Percentiles rank a stretch among this genome's conserved stretches.
Evolutionary conservation across 345 rosid genomes (phyloP).

Genomic region (Odontarrhena argentea): DNA sequence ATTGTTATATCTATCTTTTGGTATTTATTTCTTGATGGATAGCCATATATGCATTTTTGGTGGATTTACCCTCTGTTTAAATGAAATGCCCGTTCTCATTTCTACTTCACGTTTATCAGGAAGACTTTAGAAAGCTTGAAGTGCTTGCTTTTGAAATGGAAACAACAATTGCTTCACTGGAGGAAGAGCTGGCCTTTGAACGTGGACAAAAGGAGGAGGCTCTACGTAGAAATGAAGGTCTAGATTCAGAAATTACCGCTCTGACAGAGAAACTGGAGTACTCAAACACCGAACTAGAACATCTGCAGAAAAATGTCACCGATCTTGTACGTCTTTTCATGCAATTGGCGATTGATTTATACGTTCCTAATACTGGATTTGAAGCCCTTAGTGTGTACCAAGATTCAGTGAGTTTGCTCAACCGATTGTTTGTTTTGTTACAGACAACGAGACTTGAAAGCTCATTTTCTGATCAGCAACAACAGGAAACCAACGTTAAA

Average conservation of each 20-base stretch:
- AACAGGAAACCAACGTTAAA: constrained; percentile 53
- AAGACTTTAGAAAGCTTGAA: constrained; percentile 72
- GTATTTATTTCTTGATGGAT: constrained; percentile 1
- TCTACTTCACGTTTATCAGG: constrained; percentile 52
- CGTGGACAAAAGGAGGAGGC: constrained; percentile 60
- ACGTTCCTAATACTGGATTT: constrained; percentile 15
- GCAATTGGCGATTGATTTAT: constrained; percentile 24
- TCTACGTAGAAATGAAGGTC: constrained; percentile 48
- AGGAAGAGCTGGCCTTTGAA: constrained; percentile 65
- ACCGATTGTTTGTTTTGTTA: constrained; percentile 23
- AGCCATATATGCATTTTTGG: constrained; percentile 22
- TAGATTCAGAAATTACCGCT: constrained; percentile 59
- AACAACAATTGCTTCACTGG: constrained; percentile 79
- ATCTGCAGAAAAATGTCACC: constrained; percentile 55
- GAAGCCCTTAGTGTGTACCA: constrained; percentile 18
- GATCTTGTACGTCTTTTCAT: constrained; percentile 53
- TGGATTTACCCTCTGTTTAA: constrained; percentile 19
- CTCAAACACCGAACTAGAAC: constrained; percentile 54
- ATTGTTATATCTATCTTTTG: constrained; percentile 8
- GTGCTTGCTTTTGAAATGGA: constrained; percentile 94
- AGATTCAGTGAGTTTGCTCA: constrained; percentile 15
- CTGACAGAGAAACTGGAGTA: constrained; percentile 48
- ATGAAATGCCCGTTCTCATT: constrained; percentile 9
- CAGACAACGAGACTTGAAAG: constrained; percentile 67
- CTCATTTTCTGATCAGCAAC: constrained; percentile 55